A percentile compares a stretch with the other conserved stretches of the same genome.
Evolutionary conservation across 2,329 filamentous ascomycete species (phyloP).

Genomic region (Aureobasidium sp.): DNA sequence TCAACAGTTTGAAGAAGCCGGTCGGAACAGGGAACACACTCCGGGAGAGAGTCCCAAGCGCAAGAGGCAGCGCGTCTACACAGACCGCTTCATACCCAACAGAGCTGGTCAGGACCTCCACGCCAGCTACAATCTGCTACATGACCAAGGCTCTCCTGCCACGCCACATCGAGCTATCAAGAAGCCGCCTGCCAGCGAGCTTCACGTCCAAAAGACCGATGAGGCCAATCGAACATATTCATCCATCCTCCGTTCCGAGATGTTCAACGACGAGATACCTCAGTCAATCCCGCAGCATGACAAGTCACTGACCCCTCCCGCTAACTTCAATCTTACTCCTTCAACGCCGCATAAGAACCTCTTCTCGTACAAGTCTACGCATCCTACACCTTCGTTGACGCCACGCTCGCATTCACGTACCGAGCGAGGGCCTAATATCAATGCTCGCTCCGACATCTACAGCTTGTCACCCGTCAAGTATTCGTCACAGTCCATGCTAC

Average conservation of each 20-base stretch:
- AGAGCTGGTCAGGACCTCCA: conserved; percentile 87
- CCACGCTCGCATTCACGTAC: conserved; percentile 59
- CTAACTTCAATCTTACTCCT: conserved; percentile 67
- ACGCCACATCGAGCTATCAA: conserved; percentile 82
- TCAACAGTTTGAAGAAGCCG: conserved; percentile 54
- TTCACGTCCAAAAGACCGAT: conserved; percentile 91
- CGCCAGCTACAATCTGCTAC: conserved; percentile 83
- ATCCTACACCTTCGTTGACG: conserved; percentile 77
- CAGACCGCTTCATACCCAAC: conserved; percentile 81
- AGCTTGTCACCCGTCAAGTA: conserved; percentile 90
- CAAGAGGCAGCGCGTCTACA: conserved; percentile 62
- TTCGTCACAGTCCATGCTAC: conserved; percentile 85
- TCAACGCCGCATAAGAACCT: conserved; percentile 97
- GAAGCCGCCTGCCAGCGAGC: conserved; percentile 77
- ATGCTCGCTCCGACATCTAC: conserved; percentile 88
- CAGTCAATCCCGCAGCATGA: conserved; percentile 60
- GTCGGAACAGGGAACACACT: conserved; percentile 53
- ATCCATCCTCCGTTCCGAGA: conserved; percentile 75
- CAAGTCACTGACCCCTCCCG: conserved; percentile 68
- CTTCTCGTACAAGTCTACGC: conserved; percentile 74
- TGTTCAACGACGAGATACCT: conserved; percentile 86
- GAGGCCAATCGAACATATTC: conserved; percentile 94
- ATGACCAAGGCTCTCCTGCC: conserved; percentile 87
- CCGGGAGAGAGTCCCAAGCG: conserved; percentile 60
- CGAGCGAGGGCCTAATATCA: conserved; percentile 78